Percentiles rank a stretch among this genome's conserved stretches.
Evolutionary conservation across 805 yeast species (phyloP).

Genomic region (Pichia nanzhaoensis): DNA sequence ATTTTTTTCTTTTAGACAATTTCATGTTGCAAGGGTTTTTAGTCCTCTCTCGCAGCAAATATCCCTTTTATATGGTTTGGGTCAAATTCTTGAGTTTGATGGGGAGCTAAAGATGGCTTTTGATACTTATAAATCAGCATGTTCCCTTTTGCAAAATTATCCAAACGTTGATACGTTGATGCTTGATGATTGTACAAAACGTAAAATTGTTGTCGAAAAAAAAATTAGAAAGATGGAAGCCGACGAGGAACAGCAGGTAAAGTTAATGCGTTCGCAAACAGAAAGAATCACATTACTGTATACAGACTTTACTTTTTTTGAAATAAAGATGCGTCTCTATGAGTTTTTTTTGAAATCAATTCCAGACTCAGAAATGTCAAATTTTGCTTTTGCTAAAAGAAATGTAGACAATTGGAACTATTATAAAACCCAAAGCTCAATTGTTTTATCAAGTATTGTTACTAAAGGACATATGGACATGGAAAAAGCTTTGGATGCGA

Average conservation of each 20-base stretch:
- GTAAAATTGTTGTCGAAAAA: neutral
- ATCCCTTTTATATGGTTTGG: neutral
- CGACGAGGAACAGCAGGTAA: neutral
- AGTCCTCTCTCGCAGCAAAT: neutral
- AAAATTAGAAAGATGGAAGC: neutral
- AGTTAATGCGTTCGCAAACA: neutral
- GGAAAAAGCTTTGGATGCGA: neutral
- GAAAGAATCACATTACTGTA: neutral
- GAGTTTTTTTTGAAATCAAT: neutral
- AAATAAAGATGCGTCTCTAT: neutral
- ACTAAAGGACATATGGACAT: slow-evolving; percentile 2
- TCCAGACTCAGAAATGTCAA: no score
- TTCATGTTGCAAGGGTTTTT: neutral
- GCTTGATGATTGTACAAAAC: neutral
- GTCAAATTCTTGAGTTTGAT: neutral
- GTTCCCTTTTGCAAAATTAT: neutral
- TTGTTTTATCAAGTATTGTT: slow-evolving; percentile 1
- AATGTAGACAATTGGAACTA: neutral
- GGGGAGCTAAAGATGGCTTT: neutral
- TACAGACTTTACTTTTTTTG: neutral
- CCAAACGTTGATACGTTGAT: neutral
- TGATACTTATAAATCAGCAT: neutral
- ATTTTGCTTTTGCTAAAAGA: neutral
- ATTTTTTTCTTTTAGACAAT: neutral
- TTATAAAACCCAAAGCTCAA: neutral